Evolutionary conservation across 2,329 filamentous ascomycete genomes (phyloP), one percentile per base, ranked within the genome.

Genomic region (Trichoderma endophyticum): DNA sequence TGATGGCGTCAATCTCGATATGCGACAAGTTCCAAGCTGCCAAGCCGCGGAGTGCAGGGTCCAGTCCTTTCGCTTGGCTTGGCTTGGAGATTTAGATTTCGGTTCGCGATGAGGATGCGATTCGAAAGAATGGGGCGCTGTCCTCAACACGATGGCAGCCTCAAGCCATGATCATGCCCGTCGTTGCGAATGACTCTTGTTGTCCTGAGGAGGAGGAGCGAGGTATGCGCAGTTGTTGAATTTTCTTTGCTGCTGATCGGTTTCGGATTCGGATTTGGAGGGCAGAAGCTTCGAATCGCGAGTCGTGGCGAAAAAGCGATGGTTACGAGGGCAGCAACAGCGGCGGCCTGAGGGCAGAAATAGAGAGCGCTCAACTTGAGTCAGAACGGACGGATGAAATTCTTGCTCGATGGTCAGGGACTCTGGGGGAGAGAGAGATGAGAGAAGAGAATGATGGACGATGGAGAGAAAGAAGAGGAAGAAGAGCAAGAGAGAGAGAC

Each of bases 1-100:
- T 43, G 39, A 51, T 64, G 39, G 57, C 57, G 57, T 60, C 54
- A 59, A 68, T 60, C 28, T 68, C 65, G 65, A 68, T 60, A 59
- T 34, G 51, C 60, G 60, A 26, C 32, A 26, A n/a, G 39, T 32
- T 62, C n/a, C n/a, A 62, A 11, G 34, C 3, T 18, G 65, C 65
- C 65, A 68, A 68, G 65, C 51, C 65, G 56, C 65, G 56, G 56
- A 70, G 43, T 61, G 56, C 67, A 28, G 48, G 21, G 67, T 39
- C 67, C 39, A 43, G 39, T 43, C 15, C 39, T 8, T 43, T 43
- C 39, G 18, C 39, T 43, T 43, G 39, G 39, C 39, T 43, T 43
- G 39, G 21, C 18, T 30, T n/a, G 9, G 57, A 39, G 39, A 43
- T 43, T 48, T 32, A 15, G 51, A 28, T n/a, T 51, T 51, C n/a